Evolutionary conservation across 116 monocot species (phyloP).

Genomic region (Papilionanthe hybrid): DNA sequence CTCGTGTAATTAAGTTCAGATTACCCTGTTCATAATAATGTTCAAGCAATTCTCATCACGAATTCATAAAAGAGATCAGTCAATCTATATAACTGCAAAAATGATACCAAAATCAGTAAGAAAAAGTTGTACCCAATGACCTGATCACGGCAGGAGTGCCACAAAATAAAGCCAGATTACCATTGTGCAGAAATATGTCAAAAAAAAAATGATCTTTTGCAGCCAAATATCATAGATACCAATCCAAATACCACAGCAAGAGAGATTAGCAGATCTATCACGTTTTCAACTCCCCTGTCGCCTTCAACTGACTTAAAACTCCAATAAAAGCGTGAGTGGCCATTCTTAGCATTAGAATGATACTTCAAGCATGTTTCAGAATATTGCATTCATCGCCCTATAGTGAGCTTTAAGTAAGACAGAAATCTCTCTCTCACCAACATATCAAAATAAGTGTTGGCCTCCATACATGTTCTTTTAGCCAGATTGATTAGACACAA

Average conservation of each 20-base stretch:
- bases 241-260: neutral
- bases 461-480: too few species aligned
- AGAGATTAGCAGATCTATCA: neutral
- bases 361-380: too few species aligned
- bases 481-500: too few species aligned
- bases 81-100: neutral
- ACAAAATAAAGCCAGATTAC: too few species aligned
- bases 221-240: neutral
- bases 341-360: too few species aligned
- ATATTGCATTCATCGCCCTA: too few species aligned
- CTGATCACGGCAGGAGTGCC: neutral
- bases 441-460: too few species aligned
- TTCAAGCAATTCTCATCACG: neutral
- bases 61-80: neutral
- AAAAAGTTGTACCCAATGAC: neutral
- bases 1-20: conserved; percentile 87
- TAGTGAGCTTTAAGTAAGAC: too few species aligned
- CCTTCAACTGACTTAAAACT: too few species aligned
- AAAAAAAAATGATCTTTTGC: neutral
- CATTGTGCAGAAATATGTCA: too few species aligned
- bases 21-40: conserved; percentile 57
- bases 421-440: too few species aligned
- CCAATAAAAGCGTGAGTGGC: too few species aligned
- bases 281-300: neutral
- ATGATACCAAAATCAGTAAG: conserved; percentile 1